Percentiles rank a stretch among this genome's conserved stretches.
phyloP scores from a whole-genome alignment of 202 grass and related monocot genomes.

The Panicum virgatum region DNA sequence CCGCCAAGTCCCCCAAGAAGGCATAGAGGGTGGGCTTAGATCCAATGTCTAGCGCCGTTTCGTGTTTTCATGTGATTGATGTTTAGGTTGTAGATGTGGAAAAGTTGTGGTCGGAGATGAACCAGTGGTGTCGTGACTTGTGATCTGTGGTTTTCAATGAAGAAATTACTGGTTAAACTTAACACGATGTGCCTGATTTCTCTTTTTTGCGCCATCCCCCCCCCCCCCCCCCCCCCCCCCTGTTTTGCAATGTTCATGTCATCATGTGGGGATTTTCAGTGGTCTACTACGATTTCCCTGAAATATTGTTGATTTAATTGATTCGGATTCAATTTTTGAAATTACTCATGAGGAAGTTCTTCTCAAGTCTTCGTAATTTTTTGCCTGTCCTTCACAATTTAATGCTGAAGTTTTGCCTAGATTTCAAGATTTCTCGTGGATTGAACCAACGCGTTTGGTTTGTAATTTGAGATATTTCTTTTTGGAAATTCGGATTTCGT shows the following conservation, averaged over 20 bases:
- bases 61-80: too few species aligned
- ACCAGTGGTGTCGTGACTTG: neutral
- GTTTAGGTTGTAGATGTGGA: neutral
- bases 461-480: too few species aligned
- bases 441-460: too few species aligned
- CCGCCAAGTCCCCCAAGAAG: conserved; percentile 74
- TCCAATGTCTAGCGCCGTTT: neutral
- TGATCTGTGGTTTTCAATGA: neutral
- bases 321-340: too few species aligned
- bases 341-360: too few species aligned
- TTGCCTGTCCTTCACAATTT: too few species aligned
- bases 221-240: too few species aligned
- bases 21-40: neutral
- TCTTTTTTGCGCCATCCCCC: too few species aligned
- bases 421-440: neutral
- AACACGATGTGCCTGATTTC: neutral
- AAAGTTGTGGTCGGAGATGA: neutral
- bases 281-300: neutral
- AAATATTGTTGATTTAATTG: neutral
- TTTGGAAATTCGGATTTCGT: neutral
- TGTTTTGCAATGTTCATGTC: too few species aligned
- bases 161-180: neutral
- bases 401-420: neutral
- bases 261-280: too few species aligned
- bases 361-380: too few species aligned